Evolutionary conservation across 441 rosid genomes (phyloP).

Genomic region (Aleurites moluccanus): DNA sequence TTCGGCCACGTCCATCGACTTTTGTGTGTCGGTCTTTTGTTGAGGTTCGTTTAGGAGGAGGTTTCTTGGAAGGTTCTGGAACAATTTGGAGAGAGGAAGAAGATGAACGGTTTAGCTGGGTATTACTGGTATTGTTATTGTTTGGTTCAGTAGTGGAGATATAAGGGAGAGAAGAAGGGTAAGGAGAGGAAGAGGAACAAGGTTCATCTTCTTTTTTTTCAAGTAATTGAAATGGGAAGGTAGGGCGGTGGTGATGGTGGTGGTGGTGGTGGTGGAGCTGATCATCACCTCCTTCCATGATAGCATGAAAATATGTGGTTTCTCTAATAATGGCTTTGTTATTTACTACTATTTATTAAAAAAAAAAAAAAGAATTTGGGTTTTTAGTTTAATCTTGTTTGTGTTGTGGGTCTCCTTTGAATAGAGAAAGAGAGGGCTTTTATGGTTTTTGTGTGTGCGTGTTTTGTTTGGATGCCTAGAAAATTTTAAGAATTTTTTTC

Average conservation of each 20-base stretch:
- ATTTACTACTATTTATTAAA: too few species aligned
- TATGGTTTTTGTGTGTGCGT: too few species aligned
- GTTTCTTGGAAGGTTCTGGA: conserved; percentile 49
- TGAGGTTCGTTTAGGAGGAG: conserved; percentile 75
- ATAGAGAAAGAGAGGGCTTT: not conserved
- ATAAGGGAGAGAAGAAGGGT: conserved; percentile 56
- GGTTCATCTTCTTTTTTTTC: conserved; percentile 72
- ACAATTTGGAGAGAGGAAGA: conserved; percentile 34
- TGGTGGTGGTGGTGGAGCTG: conserved; percentile 35
- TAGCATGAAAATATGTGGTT: conserved; percentile 44
- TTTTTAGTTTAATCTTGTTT: not conserved
- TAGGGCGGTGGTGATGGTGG: conserved; percentile 47
- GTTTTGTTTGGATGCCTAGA: conserved; percentile 11
- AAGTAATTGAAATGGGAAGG: conserved; percentile 66
- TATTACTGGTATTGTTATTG: conserved; percentile 32
- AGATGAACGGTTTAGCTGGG: conserved; percentile 22
- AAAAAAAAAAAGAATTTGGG: not conserved
- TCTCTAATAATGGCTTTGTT: conserved; percentile 33
- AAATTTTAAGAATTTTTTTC: not conserved
- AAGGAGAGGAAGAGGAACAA: conserved; percentile 55
- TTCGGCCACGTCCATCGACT: conserved; percentile 90
- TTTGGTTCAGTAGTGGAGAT: conserved; percentile 21
- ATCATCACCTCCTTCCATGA: conserved; percentile 60
- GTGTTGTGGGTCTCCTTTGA: not conserved
- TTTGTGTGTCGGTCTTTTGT: conserved; percentile 94